Evolutionary conservation across 148 eudicot genomes (phyloP).

Genomic region (Cornus suecica): DNA sequence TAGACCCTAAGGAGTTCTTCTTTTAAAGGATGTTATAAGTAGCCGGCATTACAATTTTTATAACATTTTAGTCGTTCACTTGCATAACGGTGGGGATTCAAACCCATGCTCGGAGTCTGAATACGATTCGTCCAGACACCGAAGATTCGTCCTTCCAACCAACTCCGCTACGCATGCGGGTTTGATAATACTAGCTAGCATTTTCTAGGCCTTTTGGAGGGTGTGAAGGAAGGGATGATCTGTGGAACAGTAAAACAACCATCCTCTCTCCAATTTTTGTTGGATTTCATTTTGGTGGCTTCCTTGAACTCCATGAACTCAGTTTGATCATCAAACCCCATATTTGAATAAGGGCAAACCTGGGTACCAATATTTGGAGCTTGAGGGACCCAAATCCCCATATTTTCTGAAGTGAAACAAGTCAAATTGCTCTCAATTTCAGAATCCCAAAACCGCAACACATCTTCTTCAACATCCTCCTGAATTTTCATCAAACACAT

Average conservation of each 20-base stretch:
- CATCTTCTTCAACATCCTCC: slow-evolving; percentile 13
- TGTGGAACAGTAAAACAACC: slow-evolving; percentile 63
- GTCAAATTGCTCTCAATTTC: slow-evolving; percentile 23
- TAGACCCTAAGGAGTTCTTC: too few relatives aligned
- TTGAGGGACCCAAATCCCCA: slow-evolving; percentile 69
- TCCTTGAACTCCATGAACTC: slow-evolving; percentile 24
- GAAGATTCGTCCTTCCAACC: too few relatives aligned
- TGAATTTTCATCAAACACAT: background rate
- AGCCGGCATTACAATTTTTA: too few relatives aligned
- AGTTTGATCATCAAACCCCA: slow-evolving; percentile 24
- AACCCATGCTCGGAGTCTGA: too few relatives aligned
- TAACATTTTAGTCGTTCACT: too few relatives aligned
- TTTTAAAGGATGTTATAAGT: too few relatives aligned
- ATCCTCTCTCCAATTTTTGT: slow-evolving; percentile 42
- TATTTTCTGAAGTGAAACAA: slow-evolving; percentile 26
- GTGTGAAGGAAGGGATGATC: slow-evolving; percentile 31
- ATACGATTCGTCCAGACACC: too few relatives aligned
- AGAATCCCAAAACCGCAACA: slow-evolving; percentile 26
- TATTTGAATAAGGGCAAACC: slow-evolving; percentile 13
- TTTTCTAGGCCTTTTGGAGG: slow-evolving; percentile 43
- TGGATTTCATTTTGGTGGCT: slow-evolving; percentile 17
- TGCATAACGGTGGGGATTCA: too few relatives aligned
- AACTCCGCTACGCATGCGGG: too few relatives aligned
- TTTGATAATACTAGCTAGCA: background rate
- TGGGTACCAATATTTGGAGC: slow-evolving; percentile 18